Percentiles rank a stretch among this genome's conserved stretches.
Conservation (phyloP, 805 yeast genomes). For the Wickerhamomyces alni region DNA sequence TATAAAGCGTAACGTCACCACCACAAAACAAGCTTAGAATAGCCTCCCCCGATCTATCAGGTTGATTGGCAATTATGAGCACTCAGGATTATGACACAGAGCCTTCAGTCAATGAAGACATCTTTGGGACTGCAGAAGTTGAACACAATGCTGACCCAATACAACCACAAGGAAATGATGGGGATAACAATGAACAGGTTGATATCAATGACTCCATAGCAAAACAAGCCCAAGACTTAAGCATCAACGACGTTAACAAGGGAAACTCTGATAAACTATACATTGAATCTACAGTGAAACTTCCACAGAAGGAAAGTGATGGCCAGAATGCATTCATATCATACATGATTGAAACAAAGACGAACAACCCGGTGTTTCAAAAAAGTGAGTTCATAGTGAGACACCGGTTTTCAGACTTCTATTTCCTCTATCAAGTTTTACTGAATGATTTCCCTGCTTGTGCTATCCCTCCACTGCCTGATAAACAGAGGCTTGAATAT, state of each 20-base stretch:
- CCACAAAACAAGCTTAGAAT: too few relatives aligned
- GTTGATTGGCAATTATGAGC: too few relatives aligned
- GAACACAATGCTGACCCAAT: too few relatives aligned
- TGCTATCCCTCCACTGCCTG: conserved; percentile 90
- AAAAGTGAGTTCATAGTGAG: conserved; percentile 44
- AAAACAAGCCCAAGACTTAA: not conserved
- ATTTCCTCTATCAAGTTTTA: conserved; percentile 68
- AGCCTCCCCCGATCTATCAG: too few relatives aligned
- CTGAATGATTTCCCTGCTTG: conserved; percentile 77
- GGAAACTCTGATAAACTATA: conserved; percentile 10
- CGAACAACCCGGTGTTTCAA: conserved; percentile 56
- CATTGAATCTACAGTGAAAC: conserved; percentile 39
- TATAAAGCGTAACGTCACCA: too few relatives aligned
- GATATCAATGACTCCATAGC: not conserved
- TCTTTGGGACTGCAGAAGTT: too few relatives aligned
- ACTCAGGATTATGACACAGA: too few relatives aligned
- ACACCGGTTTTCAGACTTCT: conserved; percentile 84
- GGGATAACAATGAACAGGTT: not conserved
- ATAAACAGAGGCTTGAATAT: conserved; percentile 85
- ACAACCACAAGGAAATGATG: not conserved
- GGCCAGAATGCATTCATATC: conserved; percentile 74
- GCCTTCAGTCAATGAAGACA: too few relatives aligned
- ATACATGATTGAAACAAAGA: conserved; percentile 57
- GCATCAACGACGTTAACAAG: not conserved
- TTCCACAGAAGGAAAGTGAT: conserved; percentile 67